Conservation (phyloP, 108 stramenopile species). For the Pinguiococcus pyrenoidosus region DNA sequence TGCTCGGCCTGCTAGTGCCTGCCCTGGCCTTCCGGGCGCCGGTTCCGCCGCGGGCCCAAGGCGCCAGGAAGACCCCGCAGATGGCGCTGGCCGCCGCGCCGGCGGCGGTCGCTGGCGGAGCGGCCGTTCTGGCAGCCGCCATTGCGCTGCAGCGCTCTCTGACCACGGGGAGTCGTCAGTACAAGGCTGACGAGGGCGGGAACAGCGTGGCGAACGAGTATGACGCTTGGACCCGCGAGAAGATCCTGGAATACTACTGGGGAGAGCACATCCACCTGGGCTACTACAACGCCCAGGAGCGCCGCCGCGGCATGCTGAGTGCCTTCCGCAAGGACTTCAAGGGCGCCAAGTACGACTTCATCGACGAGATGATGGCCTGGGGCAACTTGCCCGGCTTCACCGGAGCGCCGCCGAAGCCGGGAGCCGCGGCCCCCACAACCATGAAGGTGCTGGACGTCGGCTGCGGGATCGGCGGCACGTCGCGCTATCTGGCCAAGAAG, state of each 20-base stretch:
- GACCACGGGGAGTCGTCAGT: constrained; percentile 39
- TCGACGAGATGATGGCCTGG: constrained; percentile 79
- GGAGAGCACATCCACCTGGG: constrained; percentile 96
- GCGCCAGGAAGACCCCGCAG: too few species aligned
- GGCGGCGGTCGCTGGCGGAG: too few species aligned
- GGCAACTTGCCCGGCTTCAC: constrained; percentile 57
- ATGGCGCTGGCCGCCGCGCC: too few species aligned
- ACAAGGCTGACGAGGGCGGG: constrained; percentile 35
- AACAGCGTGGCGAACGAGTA: constrained; percentile 66
- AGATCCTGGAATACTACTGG: constrained; percentile 96
- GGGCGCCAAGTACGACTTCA: constrained; percentile 86
- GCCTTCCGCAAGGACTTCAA: constrained; percentile 70
- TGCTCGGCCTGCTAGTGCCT: too few species aligned
- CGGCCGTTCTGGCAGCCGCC: background rate
- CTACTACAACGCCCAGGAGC: constrained; percentile 60
- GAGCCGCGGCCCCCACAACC: background rate
- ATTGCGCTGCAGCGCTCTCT: too few species aligned
- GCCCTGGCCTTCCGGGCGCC: too few species aligned
- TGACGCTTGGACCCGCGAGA: constrained; percentile 80
- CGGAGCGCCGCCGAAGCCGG: background rate
- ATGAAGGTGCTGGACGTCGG: constrained; percentile 84
- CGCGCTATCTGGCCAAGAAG: constrained; percentile 69
- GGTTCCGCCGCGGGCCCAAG: too few species aligned
- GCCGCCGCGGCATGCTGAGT: constrained; percentile 11
- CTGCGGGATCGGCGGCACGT: constrained; percentile 90